A percentile compares a stretch with the other conserved stretches of the same genome.
phyloP scores from a whole-genome alignment of 768 basidiomycete species.

The Saitozyma sp. region DNA sequence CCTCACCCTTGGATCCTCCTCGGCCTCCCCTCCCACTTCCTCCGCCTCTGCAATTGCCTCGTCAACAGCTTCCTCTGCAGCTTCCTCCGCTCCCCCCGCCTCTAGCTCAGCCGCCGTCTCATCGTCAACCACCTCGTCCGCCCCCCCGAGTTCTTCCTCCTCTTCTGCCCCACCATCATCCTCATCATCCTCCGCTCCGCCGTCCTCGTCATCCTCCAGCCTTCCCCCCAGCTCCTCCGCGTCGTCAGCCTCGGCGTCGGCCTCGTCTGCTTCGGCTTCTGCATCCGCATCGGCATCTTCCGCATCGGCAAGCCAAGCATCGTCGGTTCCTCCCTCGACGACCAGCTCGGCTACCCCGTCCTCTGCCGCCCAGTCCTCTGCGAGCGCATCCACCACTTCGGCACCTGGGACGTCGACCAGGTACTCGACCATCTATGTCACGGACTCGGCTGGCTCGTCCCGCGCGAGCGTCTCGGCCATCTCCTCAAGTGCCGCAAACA shows the following conservation, averaged over 20 bases:
- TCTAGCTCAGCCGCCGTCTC: slow-evolving; percentile 11
- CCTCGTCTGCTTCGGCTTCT: slow-evolving; percentile 10
- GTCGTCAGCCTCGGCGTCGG: too few species aligned
- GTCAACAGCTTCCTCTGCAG: slow-evolving; percentile 3
- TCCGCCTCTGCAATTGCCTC: slow-evolving; percentile 5
- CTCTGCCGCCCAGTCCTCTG: neutral
- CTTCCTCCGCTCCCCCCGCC: slow-evolving; percentile 4
- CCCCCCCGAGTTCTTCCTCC: neutral
- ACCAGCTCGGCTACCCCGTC: slow-evolving; percentile 7
- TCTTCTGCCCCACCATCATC: too few species aligned
- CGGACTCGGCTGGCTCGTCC: slow-evolving; percentile 8
- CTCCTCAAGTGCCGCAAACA: slow-evolving; percentile 4
- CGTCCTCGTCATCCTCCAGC: too few species aligned
- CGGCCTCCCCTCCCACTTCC: slow-evolving; percentile 12
- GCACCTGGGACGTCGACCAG: slow-evolving; percentile 9
- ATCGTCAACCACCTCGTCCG: slow-evolving; percentile 13
- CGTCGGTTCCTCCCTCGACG: slow-evolving; percentile 5
- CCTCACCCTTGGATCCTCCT: slow-evolving; percentile 8
- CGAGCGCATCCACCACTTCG: slow-evolving; percentile 1
- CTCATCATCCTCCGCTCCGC: too few species aligned
- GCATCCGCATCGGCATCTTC: slow-evolving; percentile 11
- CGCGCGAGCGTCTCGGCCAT: neutral
- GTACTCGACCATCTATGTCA: slow-evolving; percentile 8
- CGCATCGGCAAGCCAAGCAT: slow-evolving; percentile 13
- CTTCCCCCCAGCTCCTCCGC: too few species aligned